These are phyloP conservation scores for Tulasnella sp. DNA, from an alignment of 768 basidiomycete genomes.

Conservation along the genomic window DNA sequence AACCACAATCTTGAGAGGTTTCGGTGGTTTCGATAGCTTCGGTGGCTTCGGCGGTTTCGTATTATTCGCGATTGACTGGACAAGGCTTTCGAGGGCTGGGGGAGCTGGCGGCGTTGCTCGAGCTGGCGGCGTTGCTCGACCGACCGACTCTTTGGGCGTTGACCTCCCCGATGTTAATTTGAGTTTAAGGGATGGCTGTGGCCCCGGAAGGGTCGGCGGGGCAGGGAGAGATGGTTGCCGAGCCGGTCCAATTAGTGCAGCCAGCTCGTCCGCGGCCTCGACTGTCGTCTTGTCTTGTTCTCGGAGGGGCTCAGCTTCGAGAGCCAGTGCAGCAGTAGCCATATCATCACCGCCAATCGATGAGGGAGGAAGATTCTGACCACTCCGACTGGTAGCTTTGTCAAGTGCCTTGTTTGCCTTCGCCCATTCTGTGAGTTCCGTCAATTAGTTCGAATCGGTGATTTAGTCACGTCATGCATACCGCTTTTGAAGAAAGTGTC, in stretches of 20 bases:
- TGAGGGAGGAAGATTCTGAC: constrained; percentile 24
- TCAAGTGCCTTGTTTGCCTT: constrained; percentile 47
- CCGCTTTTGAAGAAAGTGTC: constrained; percentile 84
- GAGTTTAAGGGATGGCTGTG: constrained; percentile 48
- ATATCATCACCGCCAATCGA: constrained; percentile 27
- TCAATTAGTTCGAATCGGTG: constrained; percentile 16
- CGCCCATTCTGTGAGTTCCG: constrained; percentile 62
- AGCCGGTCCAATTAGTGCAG: constrained; percentile 18
- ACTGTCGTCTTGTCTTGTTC: constrained; percentile 10
- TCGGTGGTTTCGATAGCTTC: constrained; percentile 20
- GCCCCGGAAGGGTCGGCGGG: background rate
- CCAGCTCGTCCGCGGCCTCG: constrained; percentile 18
- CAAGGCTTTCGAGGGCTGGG: background rate
- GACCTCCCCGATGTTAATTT: constrained; percentile 28
- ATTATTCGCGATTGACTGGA: background rate
- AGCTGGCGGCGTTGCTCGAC: too few species aligned
- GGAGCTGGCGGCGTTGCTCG: constrained; percentile 2
- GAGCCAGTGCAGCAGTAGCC: constrained; percentile 27
- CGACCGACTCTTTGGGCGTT: constrained; percentile 29
- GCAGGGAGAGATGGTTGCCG: constrained; percentile 4
- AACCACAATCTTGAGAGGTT: constrained; percentile 27
- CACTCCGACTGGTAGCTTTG: constrained; percentile 25
- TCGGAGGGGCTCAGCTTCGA: constrained; percentile 15
- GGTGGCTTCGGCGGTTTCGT: background rate
- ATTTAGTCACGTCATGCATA: constrained; percentile 43